Conservation (phyloP, 768 basidiomycete species). For the Boletus rex-veris region DNA sequence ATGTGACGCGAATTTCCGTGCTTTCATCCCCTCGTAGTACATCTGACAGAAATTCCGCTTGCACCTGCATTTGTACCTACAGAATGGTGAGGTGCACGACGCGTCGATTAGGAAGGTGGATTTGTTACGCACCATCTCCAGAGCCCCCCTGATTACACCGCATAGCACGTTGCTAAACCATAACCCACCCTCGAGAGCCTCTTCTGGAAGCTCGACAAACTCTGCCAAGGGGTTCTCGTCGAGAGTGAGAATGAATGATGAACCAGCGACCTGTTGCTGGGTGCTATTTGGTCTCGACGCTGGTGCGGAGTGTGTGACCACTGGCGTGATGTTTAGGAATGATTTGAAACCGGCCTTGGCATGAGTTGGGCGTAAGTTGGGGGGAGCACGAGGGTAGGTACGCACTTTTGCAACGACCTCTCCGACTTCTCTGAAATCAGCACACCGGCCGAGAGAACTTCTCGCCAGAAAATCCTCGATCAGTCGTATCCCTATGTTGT, state of each 20-base stretch:
- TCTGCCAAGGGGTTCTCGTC: slow-evolving; percentile 97
- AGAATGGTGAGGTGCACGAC: slow-evolving; percentile 14
- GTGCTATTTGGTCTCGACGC: slow-evolving; percentile 46
- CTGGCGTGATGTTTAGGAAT: slow-evolving; percentile 89
- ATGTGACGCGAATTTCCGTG: slow-evolving; percentile 88
- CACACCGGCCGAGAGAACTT: slow-evolving; percentile 86
- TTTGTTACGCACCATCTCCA: slow-evolving; percentile 82
- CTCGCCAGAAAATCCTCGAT: slow-evolving; percentile 98
- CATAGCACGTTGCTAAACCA: slow-evolving; percentile 98
- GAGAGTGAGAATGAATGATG: slow-evolving; percentile 77
- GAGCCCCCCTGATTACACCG: slow-evolving; percentile 85
- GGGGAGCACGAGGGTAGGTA: not conserved
- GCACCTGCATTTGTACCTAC: slow-evolving; percentile 95
- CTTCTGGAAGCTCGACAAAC: slow-evolving; percentile 95
- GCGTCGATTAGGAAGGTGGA: not conserved
- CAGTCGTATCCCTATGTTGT: slow-evolving; percentile 92
- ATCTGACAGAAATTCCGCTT: slow-evolving; percentile 85
- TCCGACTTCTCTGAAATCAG: slow-evolving; percentile 91
- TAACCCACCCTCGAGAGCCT: slow-evolving; percentile 85
- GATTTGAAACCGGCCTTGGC: slow-evolving; percentile 94
- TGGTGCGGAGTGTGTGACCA: slow-evolving; percentile 64
- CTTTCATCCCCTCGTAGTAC: slow-evolving; percentile 88
- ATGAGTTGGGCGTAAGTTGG: not conserved
- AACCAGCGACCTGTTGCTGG: slow-evolving; percentile 43
- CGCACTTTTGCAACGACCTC: slow-evolving; percentile 92